Conservation (phyloP, 1,139 yeast species). For the Magnusiomyces sp. region DNA sequence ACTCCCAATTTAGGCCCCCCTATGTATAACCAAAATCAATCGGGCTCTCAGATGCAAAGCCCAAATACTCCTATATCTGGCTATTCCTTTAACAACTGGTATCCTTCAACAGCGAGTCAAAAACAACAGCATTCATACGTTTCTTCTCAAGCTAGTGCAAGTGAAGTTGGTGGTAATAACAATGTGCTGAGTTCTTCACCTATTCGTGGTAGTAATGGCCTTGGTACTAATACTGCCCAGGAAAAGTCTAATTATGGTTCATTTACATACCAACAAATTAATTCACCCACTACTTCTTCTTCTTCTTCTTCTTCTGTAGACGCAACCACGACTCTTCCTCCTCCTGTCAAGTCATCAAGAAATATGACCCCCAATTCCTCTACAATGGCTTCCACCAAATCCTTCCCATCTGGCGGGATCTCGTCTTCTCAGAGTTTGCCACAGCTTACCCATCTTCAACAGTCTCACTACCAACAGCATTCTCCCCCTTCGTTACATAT, state of each 20-base stretch:
- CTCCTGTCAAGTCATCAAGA: no score
- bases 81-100: neutral
- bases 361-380: neutral
- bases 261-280: neutral
- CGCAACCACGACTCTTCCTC: no score
- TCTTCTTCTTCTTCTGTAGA: conserved; percentile 1
- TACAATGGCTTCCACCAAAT: neutral
- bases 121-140: no score
- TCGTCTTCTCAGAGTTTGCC: neutral
- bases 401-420: neutral
- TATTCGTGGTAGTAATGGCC: neutral
- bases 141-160: no score
- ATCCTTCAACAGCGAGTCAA: neutral
- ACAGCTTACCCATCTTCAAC: conserved; percentile 5
- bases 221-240: neutral
- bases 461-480: conserved; percentile 13
- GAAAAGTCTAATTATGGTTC: neutral
- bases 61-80: neutral
- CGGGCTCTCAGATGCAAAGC: no score
- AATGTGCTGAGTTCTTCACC: neutral
- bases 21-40: no score
- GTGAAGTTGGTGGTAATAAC: no score
- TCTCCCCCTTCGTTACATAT: conserved; percentile 13
- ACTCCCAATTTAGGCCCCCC: conserved; percentile 1
- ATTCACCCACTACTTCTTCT: neutral